A percentile compares a stretch with the other conserved stretches of the same genome.
Conservation (phyloP, 306 rosid species). For the Hippophae gyantsensis region DNA sequence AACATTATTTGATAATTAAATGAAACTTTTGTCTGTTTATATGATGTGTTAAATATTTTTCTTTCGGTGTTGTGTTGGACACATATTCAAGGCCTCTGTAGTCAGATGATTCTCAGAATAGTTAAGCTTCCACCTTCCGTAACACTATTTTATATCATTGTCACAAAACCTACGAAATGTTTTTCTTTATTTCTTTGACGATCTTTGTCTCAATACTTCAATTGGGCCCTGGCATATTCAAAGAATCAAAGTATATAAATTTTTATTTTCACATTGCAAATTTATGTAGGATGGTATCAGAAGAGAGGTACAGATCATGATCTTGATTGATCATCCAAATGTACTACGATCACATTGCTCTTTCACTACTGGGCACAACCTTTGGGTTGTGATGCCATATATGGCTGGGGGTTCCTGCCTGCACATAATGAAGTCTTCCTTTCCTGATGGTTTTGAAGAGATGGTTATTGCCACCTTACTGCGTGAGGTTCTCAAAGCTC, state of each 20-base stretch:
- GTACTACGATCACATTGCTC: constrained; percentile 80
- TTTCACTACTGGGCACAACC: constrained; percentile 62
- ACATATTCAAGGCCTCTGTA: no score
- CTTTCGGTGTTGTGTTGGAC: no score
- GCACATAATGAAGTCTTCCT: constrained; percentile 79
- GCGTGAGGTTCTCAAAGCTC: constrained; percentile 72
- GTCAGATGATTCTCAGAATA: no score
- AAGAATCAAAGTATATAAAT: no score
- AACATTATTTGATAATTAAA: no score
- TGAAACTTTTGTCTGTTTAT: no score
- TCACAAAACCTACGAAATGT: no score
- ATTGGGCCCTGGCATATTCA: not conserved
- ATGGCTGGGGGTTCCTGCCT: constrained; percentile 93
- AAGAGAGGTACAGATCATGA: constrained; percentile 86
- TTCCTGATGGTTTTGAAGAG: constrained; percentile 79
- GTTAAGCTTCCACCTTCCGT: no score
- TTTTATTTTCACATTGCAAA: not conserved
- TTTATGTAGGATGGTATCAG: constrained; percentile 65
- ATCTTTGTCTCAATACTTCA: constrained; percentile 1
- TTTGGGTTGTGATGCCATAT: constrained; percentile 97
- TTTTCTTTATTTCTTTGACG: not conserved
- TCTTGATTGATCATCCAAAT: constrained; percentile 74
- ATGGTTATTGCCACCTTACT: constrained; percentile 63
- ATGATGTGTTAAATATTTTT: no score
- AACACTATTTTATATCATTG: no score